Conservation (phyloP, 805 yeast species). For the Ogataea nonfermentans region DNA sequence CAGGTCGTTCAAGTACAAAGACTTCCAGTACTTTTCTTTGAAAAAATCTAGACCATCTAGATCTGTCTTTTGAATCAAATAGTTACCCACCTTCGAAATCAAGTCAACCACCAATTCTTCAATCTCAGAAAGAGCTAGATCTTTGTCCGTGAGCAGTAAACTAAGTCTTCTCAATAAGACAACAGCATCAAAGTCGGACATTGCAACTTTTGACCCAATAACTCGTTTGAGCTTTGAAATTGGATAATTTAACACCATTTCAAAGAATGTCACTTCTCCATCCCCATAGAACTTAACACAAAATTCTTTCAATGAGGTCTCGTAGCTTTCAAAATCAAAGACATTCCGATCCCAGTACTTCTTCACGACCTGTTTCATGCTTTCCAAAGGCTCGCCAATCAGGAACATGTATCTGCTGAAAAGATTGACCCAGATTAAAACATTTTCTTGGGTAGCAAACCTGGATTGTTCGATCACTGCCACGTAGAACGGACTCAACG, state of each 20-base stretch:
- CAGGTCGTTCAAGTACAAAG: conserved; percentile 10
- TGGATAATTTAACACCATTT: conserved; percentile 35
- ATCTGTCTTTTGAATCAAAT: conserved; percentile 25
- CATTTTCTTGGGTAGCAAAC: conserved; percentile 38
- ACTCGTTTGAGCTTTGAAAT: conserved; percentile 25
- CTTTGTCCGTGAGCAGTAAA: conserved; percentile 29
- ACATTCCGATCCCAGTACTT: conserved; percentile 18
- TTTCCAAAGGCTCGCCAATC: conserved; percentile 55
- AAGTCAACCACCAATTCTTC: conserved; percentile 36
- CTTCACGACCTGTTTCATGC: conserved; percentile 17
- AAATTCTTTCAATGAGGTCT: conserved; percentile 10
- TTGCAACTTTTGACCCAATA: conserved; percentile 37
- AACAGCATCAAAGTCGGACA: conserved; percentile 47
- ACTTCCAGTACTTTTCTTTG: conserved; percentile 28
- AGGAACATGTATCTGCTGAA: conserved; percentile 47
- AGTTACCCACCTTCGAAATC: conserved; percentile 47
- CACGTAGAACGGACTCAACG: conserved; percentile 56
- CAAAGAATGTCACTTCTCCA: conserved; percentile 33
- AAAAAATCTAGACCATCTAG: conserved; percentile 16
- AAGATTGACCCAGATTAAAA: conserved; percentile 47
- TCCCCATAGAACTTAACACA: conserved; percentile 2
- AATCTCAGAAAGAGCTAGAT: conserved; percentile 20
- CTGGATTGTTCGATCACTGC: conserved; percentile 69
- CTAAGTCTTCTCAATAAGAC: conserved; percentile 42
- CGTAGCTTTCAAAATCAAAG: conserved; percentile 11